Evolutionary conservation across 345 rosid species (phyloP), one percentile per base, ranked within the genome.

Genomic region (Aquilaria sinensis): DNA sequence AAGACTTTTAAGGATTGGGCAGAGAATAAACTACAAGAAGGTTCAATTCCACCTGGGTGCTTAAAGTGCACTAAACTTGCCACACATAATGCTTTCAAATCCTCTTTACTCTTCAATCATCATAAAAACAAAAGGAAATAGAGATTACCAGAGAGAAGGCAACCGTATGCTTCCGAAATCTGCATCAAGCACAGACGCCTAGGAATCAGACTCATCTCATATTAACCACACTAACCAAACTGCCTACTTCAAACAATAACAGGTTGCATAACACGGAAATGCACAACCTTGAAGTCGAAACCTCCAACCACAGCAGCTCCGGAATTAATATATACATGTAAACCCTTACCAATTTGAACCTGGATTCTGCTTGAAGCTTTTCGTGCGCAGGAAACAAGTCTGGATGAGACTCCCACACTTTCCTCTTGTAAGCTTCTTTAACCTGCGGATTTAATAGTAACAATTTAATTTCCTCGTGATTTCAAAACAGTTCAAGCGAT

Each of bases 371-470:
- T 47, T 32, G 49, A 10, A 57, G 71, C 76, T 88, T 93, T 58
- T 84, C 86, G 45, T 80, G 82, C 64, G 66, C 57, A 0, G 98
- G 94, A 69, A 93, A 87, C 46, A 77, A 83, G 72, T 93, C 98
- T 65, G 97, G 98, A 70, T 90, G 97, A 14, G 83, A 85, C 49
- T 90, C 90, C 91, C 92, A 88, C 63, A 86, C 96, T 77, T 83
- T 90, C 76, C 77, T 88, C 76, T 68, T 80, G 70, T 82, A 90
- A 60, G 98, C 96, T 61, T 78, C 97, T 76, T 86, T 88, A 57
- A 93, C 83, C 97, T 92, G 67, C 34, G 30, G 31, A 64, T 43
- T 23, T 47, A 37, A 30, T 13, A 52, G 51, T 41, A 30, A 48
- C 30, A 12, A 41, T 15, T 33, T 56, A 41, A 31, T 16, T 12